A percentile compares a stretch with the other conserved stretches of the same genome.
phyloP scores from a whole-genome alignment of 208 protist genomes.

The Trypanosoma congolense region DNA sequence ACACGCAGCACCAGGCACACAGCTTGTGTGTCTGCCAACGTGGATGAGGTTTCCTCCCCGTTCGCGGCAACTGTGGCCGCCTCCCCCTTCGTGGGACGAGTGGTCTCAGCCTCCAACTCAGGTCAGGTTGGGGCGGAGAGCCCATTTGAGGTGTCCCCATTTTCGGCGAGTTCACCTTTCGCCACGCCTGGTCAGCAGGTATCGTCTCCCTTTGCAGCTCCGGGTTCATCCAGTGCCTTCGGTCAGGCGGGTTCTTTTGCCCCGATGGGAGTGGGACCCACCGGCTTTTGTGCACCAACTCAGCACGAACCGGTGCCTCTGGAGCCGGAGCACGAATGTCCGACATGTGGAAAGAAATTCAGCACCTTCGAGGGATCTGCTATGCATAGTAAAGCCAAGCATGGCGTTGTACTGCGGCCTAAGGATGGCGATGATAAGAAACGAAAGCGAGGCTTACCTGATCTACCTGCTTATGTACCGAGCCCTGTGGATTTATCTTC shows the following conservation, averaged over 20 bases:
- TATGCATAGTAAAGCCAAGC: conserved; percentile 84
- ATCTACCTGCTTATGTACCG: conserved; percentile 81
- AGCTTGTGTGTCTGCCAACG: conserved; percentile 7
- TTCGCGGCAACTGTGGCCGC: conserved; percentile 28
- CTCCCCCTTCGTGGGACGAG: conserved; percentile 30
- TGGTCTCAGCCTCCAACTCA: conserved; percentile 26
- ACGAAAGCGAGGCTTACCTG: conserved; percentile 20
- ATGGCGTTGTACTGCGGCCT: conserved; percentile 44
- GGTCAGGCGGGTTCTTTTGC: conserved; percentile 4
- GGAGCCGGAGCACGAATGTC: conserved; percentile 41
- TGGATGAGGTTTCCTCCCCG: conserved; percentile 46
- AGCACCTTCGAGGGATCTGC: conserved; percentile 50
- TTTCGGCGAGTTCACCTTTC: conserved; percentile 28
- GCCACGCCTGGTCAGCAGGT: conserved; percentile 10
- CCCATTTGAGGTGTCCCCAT: conserved; percentile 40
- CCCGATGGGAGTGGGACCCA: neutral
- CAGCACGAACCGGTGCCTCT: conserved; percentile 14
- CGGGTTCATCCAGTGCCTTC: conserved; percentile 15
- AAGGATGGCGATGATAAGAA: conserved; percentile 17
- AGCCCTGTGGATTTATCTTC: conserved; percentile 84
- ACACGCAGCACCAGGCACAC: neutral
- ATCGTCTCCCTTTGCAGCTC: conserved; percentile 39
- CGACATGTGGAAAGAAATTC: conserved; percentile 56
- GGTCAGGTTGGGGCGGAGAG: conserved; percentile 17
- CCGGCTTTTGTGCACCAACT: conserved; percentile 10